Evolutionary conservation across 768 basidiomycete genomes (phyloP).

Genomic region (Suillus subalutaceus): DNA sequence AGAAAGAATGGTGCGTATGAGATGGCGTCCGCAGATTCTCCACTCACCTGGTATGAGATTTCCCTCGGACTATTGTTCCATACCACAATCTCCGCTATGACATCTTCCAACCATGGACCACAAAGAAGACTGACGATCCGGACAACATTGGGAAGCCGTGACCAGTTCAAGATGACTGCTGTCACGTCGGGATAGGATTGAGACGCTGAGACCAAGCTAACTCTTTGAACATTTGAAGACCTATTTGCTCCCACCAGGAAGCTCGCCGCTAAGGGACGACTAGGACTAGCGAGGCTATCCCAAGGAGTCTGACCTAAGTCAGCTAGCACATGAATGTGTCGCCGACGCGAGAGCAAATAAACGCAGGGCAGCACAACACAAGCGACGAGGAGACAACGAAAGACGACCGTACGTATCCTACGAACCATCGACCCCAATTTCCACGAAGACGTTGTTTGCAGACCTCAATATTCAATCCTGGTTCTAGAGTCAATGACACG

Average conservation of each 20-base stretch:
- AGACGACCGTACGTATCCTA: not conserved
- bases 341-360: not conserved
- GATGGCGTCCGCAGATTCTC: not conserved
- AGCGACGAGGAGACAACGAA: constrained; percentile 3
- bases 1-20: not conserved
- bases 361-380: not conserved
- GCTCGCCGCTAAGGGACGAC: constrained; percentile 20
- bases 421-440: constrained; percentile 3
- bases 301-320: constrained; percentile 5
- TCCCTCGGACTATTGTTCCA: constrained; percentile 64
- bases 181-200: constrained; percentile 45
- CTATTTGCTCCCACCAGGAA: constrained; percentile 16
- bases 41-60: constrained; percentile 46
- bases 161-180: constrained; percentile 69
- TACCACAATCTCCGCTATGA: constrained; percentile 51
- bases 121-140: constrained; percentile 58
- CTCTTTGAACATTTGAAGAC: not conserved
- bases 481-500: no score
- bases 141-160: constrained; percentile 61
- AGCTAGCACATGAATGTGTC: not conserved
- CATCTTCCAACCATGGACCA: constrained; percentile 43
- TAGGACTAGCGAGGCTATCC: constrained; percentile 20
- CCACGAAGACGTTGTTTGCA: not conserved
- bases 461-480: not conserved
- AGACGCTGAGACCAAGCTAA: not conserved